A percentile compares a stretch with the other conserved stretches of the same genome.
These are phyloP conservation scores for Paramecium biaurelia DNA, from an alignment of 73 alveolate species.

Conservation along the genomic window DNA sequence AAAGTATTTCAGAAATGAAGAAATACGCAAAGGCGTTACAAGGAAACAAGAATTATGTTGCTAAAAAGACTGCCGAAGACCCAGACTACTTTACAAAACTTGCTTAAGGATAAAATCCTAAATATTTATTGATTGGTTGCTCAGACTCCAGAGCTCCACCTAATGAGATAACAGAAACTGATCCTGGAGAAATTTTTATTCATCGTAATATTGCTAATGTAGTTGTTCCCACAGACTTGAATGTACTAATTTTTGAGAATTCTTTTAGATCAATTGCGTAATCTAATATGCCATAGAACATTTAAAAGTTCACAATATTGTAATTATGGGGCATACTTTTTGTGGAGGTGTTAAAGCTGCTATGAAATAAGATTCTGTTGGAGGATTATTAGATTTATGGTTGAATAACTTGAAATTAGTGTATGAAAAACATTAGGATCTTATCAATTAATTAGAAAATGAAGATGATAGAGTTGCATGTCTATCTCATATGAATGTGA, in stretches of 20 bases:
- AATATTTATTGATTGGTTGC: constrained; percentile 56
- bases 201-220: constrained; percentile 62
- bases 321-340: constrained; percentile 52
- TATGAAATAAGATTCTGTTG: constrained; percentile 35
- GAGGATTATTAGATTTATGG: constrained; percentile 47
- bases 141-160: constrained; percentile 65
- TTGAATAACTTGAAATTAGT: not conserved
- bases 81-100: constrained; percentile 47
- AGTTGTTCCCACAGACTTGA: constrained; percentile 60
- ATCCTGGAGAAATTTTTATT: constrained; percentile 61
- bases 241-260: not conserved
- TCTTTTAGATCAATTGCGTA: constrained; percentile 26
- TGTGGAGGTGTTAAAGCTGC: constrained; percentile 69
- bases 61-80: constrained; percentile 33
- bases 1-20: not conserved
- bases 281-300: constrained; percentile 55
- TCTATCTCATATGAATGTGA: constrained; percentile 11
- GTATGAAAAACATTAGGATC: not conserved
- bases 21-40: constrained; percentile 8
- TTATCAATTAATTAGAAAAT: not conserved
- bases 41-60: constrained; percentile 15
- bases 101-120: constrained; percentile 49
- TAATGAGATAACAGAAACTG: constrained; percentile 46
- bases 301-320: constrained; percentile 56
- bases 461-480: constrained; percentile 9